A percentile compares a stretch with the other conserved stretches of the same genome.
Conservation (phyloP, 2,329 filamentous ascomycete genomes). For the Penicillium verrucosum region DNA sequence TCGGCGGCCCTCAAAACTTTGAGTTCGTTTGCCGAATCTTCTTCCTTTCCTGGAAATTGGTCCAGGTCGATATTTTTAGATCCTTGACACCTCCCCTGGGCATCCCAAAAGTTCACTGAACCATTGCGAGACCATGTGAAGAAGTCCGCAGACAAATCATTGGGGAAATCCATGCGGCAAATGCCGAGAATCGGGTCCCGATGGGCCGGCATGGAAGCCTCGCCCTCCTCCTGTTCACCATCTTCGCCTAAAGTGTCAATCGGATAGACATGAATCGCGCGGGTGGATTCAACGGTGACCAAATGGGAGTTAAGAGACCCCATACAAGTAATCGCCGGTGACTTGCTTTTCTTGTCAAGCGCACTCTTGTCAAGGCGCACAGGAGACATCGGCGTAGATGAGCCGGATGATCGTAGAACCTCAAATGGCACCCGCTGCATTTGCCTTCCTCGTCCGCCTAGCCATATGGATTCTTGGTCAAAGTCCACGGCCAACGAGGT, state of each 20-base stretch:
- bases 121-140: conserved; percentile 87
- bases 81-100: conserved; percentile 65
- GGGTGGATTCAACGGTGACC: conserved; percentile 71
- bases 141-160: conserved; percentile 66
- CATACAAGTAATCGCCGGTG: conserved; percentile 58
- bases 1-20: conserved; percentile 58
- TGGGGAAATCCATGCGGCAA: conserved; percentile 59
- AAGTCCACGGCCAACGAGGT: conserved; percentile 62
- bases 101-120: conserved; percentile 76
- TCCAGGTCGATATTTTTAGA: conserved; percentile 69
- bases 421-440: conserved; percentile 48
- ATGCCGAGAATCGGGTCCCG: conserved; percentile 67
- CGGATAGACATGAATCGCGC: conserved; percentile 62
- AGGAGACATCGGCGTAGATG: conserved; percentile 25
- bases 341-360: conserved; percentile 28
- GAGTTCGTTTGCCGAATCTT: conserved; percentile 54
- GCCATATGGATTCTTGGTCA: conserved; percentile 57
- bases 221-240: conserved; percentile 27
- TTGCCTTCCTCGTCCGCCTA: conserved; percentile 66
- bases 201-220: conserved; percentile 53
- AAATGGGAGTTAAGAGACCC: conserved; percentile 65
- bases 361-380: conserved; percentile 20
- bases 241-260: conserved; percentile 45
- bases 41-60: conserved; percentile 47
- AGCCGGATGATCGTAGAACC: conserved; percentile 34